Percentiles rank a stretch among this genome's conserved stretches.
Conservation (phyloP, 2,329 filamentous ascomycete genomes). For the Paraconiothyrium brasiliense region DNA sequence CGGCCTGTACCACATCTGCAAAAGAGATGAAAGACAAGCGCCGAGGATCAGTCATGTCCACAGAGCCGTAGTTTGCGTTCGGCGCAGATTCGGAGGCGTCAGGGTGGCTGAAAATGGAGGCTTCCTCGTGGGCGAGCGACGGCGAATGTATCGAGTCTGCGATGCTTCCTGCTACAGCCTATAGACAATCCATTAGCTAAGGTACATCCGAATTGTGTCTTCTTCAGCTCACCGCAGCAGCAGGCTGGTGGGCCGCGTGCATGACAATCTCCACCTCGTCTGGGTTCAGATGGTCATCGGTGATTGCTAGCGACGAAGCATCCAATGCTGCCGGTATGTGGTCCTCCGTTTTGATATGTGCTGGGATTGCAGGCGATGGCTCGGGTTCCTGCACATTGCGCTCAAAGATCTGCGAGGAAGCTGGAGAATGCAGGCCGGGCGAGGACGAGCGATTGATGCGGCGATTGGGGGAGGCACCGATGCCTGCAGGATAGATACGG, state of each 20-base stretch:
- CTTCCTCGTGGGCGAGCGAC: constrained; percentile 43
- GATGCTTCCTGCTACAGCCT: constrained; percentile 60
- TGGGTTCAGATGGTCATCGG: constrained; percentile 82
- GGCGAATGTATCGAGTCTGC: constrained; percentile 47
- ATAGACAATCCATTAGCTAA: background rate
- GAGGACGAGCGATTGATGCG: constrained; percentile 71
- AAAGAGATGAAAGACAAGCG: constrained; percentile 96
- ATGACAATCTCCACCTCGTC: constrained; percentile 94
- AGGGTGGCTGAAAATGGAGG: constrained; percentile 30
- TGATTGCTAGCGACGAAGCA: constrained; percentile 91
- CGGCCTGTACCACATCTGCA: constrained; percentile 89
- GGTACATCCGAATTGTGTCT: background rate
- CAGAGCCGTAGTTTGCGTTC: constrained; percentile 77
- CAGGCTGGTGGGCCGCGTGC: constrained; percentile 83
- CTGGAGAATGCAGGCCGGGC: constrained; percentile 81
- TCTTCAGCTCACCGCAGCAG: constrained; percentile 58
- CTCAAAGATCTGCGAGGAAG: constrained; percentile 84
- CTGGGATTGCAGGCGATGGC: constrained; percentile 85
- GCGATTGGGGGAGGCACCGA: constrained; percentile 68
- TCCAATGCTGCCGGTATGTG: constrained; percentile 91
- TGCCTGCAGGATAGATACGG: constrained; percentile 43
- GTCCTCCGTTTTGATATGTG: constrained; percentile 93
- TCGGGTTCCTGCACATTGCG: constrained; percentile 88
- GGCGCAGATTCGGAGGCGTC: constrained; percentile 61
- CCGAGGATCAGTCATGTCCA: constrained; percentile 81